Base-by-base conservation (phyloP, 352 stramenopile genomes). In the Halophytophthora polymorphica region DNA sequence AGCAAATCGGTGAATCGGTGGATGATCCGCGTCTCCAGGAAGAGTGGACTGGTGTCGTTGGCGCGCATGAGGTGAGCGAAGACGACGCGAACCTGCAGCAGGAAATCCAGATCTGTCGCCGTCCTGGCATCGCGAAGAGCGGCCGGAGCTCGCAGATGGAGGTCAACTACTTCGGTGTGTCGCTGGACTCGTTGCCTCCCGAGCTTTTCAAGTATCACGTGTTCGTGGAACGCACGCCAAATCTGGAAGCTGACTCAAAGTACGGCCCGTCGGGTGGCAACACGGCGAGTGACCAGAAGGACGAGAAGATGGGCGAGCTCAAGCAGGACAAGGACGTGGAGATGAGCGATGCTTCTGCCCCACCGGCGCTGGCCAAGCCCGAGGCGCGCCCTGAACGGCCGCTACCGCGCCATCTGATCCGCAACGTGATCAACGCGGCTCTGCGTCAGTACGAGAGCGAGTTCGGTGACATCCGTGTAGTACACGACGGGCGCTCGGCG, bases 161-260 rank as follows among this genome's bases (percentile, higher is more conserved):
- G 1, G 60, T 77, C 10, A 88, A 88, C 44, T 84, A 88, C 64
- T 88, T 86, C 51, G 63, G 51, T 13, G 45, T 88, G 18, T 64
- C 64, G 11, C 39, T 88, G 1, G 74, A 83, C 45, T 58, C 55
- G 21, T 59, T 28, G 2, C 49, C 62, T 1, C 22, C 34, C 1
- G 74, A 88, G 45, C 63, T 88, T 23, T 86, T 82, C 56, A 85
- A 88, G 55, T 88, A 88, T 42, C 74, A 88, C 45, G 72, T 83
- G 7, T 46, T 53, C 0, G 73, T 88, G 38, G 65, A 76, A 29
- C 69, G 70, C 12, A 69, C 68, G 33, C 52, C 58, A 1, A 52
- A 66, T 13, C 52, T 66, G n/a, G 42, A 51, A 22, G 58, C 55
- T 8, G 61, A 74, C 36, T 50, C 50, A 6, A 85, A 80, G 60